Conservation (phyloP, 1,139 yeast species). For the Wickerhamomyces sp. region DNA sequence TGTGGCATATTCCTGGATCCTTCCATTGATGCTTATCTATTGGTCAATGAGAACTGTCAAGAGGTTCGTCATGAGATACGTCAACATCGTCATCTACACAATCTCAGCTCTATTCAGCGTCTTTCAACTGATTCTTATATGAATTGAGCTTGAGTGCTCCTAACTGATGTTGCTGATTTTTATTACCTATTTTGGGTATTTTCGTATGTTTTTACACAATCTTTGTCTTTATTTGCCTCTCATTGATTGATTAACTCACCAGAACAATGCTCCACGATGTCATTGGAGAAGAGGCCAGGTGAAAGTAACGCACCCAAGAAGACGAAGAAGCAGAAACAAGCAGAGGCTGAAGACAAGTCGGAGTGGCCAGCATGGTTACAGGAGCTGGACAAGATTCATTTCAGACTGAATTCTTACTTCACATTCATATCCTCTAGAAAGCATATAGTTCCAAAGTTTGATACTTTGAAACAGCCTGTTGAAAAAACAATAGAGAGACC, state of each 20-base stretch:
- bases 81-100: neutral
- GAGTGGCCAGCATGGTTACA: slow-evolving; percentile 27
- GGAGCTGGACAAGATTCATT: slow-evolving; percentile 40
- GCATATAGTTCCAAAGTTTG: slow-evolving; percentile 52
- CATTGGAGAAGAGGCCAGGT: neutral
- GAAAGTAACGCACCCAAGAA: neutral
- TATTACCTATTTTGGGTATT: no score
- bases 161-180: neutral
- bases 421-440: slow-evolving; percentile 53
- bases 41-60: neutral
- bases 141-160: no score
- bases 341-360: neutral
- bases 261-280: neutral
- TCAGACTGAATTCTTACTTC: slow-evolving; percentile 48
- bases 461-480: slow-evolving; percentile 43
- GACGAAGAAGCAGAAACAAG: neutral
- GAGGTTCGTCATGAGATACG: neutral
- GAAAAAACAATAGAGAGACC: slow-evolving; percentile 38
- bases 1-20: neutral
- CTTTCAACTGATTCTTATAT: no score
- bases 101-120: neutral
- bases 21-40: neutral
- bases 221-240: no score
- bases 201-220: no score
- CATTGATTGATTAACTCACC: no score